phyloP scores from a whole-genome alignment of 495 filamentous ascomycete genomes.

The Lentithecium fluviatile region DNA sequence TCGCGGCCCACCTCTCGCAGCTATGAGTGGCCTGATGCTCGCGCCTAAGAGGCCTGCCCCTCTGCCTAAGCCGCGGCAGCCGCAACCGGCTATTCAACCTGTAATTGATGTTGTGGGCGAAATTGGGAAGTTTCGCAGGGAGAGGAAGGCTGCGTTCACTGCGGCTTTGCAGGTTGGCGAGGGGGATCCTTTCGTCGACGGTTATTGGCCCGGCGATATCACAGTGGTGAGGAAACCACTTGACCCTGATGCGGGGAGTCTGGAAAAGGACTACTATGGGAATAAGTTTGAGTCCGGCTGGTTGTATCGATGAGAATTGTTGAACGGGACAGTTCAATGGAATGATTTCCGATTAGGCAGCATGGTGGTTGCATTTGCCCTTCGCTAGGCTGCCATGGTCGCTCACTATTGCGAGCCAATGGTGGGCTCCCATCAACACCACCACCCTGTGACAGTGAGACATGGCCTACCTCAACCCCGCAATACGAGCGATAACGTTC shows the following conservation, averaged over 20 bases:
- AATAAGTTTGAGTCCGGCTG: constrained; percentile 32
- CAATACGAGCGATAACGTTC: too few species aligned
- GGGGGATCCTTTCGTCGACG: constrained; percentile 16
- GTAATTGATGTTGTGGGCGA: constrained; percentile 31
- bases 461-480: too few species aligned
- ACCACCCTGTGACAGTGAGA: too few species aligned
- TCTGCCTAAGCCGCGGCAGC: constrained; percentile 5
- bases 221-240: constrained; percentile 21
- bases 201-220: constrained; percentile 34
- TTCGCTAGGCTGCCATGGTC: too few species aligned
- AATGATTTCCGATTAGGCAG: too few species aligned
- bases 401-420: too few species aligned
- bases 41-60: constrained; percentile 6
- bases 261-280: constrained; percentile 35
- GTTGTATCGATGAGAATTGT: constrained; percentile 19
- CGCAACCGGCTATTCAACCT: not conserved
- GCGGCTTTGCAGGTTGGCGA: constrained; percentile 6
- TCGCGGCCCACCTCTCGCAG: constrained; percentile 23
- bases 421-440: too few species aligned
- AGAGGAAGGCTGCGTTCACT: constrained; percentile 27
- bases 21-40: constrained; percentile 33
- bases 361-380: too few species aligned
- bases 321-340: too few species aligned
- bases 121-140: constrained; percentile 25
- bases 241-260: not conserved